These are phyloP conservation scores for Apostasia shenzhenica DNA, from an alignment of 106 monocot species.

Conservation along the genomic window DNA sequence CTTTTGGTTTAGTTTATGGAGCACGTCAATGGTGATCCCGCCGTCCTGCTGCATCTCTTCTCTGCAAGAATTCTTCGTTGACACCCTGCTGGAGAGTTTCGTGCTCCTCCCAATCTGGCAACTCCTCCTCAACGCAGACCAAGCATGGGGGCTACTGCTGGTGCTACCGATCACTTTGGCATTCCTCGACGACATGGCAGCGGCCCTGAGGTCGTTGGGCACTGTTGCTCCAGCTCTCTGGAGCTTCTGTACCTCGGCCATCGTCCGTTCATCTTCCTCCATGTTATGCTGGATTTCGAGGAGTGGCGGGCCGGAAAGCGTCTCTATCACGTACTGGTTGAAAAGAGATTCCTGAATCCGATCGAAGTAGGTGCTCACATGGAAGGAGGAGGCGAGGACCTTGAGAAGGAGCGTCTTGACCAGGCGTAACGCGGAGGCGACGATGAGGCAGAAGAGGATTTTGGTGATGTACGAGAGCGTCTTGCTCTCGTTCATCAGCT, in stretches of 20 bases:
- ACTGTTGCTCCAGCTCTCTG: slow-evolving; percentile 53
- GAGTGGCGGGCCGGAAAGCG: slow-evolving; percentile 74
- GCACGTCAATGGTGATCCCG: slow-evolving; percentile 57
- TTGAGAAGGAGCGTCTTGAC: slow-evolving; percentile 77
- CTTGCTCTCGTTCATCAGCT: slow-evolving; percentile 28
- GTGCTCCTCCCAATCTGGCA: slow-evolving; percentile 31
- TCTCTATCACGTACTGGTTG: slow-evolving; percentile 84
- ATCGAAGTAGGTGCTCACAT: slow-evolving; percentile 87
- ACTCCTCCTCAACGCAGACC: slow-evolving; percentile 15
- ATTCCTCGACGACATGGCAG: slow-evolving; percentile 22
- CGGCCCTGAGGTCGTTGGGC: slow-evolving; percentile 37
- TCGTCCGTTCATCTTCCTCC: slow-evolving; percentile 52
- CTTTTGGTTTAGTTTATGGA: slow-evolving; percentile 66
- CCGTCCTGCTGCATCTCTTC: slow-evolving; percentile 19
- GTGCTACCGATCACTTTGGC: slow-evolving; percentile 7
- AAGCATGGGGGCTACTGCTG: background rate
- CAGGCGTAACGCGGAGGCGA: slow-evolving; percentile 57
- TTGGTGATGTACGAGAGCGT: slow-evolving; percentile 52
- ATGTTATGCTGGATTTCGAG: slow-evolving; percentile 26
- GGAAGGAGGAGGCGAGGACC: slow-evolving; percentile 80
- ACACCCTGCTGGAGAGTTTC: slow-evolving; percentile 13
- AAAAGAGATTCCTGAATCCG: slow-evolving; percentile 83
- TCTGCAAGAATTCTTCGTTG: slow-evolving; percentile 11
- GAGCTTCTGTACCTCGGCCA: slow-evolving; percentile 45
- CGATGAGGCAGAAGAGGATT: slow-evolving; percentile 60